phyloP scores from a whole-genome alignment of 2,329 filamentous ascomycete genomes.

The Fusarium caatingaense region DNA sequence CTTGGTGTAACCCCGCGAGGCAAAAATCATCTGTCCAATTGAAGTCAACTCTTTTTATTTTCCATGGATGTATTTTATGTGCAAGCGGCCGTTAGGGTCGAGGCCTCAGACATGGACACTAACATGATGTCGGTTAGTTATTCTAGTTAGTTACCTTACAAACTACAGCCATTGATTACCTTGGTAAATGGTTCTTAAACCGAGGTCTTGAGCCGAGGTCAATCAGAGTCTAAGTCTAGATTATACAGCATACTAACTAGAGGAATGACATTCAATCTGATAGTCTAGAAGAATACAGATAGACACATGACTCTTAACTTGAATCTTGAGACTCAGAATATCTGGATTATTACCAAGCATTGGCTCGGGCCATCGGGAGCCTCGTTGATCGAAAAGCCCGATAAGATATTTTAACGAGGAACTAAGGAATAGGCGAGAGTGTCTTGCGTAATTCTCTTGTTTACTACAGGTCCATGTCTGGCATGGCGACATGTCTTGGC shows the following conservation, averaged over 20 bases:
- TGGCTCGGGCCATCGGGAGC: conserved; percentile 6
- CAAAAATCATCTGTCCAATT: conserved; percentile 12
- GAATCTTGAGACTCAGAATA: neutral
- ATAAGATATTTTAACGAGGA: conserved; percentile 7
- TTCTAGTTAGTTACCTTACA: neutral
- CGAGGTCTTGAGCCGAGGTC: conserved; percentile 23
- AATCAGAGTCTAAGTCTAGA: neutral
- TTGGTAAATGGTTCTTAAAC: neutral
- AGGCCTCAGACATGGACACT: conserved; percentile 12
- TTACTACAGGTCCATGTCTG: conserved; percentile 20
- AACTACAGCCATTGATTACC: neutral
- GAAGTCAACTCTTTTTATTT: conserved; percentile 1
- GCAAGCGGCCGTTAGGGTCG: conserved; percentile 17
- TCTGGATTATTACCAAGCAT: neutral
- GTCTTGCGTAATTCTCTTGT: conserved; percentile 7
- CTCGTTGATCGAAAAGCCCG: conserved; percentile 16
- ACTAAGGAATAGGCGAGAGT: conserved; percentile 26
- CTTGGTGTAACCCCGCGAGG: conserved; percentile 27
- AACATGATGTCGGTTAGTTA: neutral
- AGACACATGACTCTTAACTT: neutral
- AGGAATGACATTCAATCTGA: conserved; percentile 7
- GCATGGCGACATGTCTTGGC: conserved; percentile 28
- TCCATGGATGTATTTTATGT: neutral
- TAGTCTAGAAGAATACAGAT: conserved; percentile 14
- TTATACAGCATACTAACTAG: neutral